These are phyloP conservation scores for baker's yeast (Saccharomyces cerevisiae) DNA, from an alignment of 805 yeast genomes.

Conservation along the genomic window DNA sequence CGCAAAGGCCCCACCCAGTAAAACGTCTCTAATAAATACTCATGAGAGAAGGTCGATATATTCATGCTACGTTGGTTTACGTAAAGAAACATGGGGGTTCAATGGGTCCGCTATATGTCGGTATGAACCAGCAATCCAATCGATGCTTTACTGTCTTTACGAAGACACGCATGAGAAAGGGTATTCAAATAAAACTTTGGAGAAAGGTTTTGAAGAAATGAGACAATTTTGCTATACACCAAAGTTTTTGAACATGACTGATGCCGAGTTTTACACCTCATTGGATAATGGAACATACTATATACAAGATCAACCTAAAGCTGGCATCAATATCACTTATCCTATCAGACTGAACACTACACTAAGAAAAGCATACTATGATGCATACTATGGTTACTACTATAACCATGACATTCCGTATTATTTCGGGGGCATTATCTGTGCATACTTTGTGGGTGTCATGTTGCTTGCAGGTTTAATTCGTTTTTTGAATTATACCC, in stretches of 20 bases:
- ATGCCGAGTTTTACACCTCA: conserved; percentile 4
- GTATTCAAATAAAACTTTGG: conserved; percentile 3
- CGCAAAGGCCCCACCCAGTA: background rate
- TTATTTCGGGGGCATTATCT: conserved; percentile 8
- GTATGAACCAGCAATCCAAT: conserved; percentile 12
- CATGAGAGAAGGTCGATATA: background rate
- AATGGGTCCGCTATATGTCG: conserved; percentile 4
- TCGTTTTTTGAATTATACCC: conserved; percentile 9
- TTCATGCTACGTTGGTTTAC: background rate
- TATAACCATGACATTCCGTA: conserved; percentile 16
- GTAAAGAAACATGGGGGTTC: background rate
- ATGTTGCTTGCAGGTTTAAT: conserved; percentile 5
- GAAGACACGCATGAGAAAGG: conserved; percentile 6
- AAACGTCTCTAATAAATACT: background rate
- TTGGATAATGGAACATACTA: conserved; percentile 9
- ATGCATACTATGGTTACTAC: conserved; percentile 15
- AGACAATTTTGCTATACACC: conserved; percentile 3
- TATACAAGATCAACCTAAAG: background rate
- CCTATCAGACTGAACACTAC: conserved; percentile 11
- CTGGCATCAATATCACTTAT: conserved; percentile 1
- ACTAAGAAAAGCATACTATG: conserved; percentile 3
- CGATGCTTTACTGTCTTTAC: conserved; percentile 8
- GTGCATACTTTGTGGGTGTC: conserved; percentile 10
- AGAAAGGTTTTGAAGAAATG: conserved; percentile 4
- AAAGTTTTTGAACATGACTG: conserved; percentile 2